These are phyloP conservation scores for Geotrichum reessii DNA, from an alignment of 1,139 yeast species.

Conservation along the genomic window DNA sequence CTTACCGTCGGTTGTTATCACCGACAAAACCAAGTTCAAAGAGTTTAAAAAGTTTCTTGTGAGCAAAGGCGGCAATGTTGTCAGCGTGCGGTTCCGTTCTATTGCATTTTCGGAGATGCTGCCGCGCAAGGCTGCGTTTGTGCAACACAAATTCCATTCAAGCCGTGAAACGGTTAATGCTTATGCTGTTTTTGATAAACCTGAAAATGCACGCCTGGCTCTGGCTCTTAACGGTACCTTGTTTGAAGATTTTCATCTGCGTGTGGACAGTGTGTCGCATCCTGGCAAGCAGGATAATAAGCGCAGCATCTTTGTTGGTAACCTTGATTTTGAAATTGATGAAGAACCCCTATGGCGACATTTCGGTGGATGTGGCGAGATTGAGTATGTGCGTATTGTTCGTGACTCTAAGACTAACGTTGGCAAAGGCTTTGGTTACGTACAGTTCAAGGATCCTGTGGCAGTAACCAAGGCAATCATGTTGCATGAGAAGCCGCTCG, in stretches of 20 bases:
- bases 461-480: conserved; percentile 78
- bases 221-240: conserved; percentile 57
- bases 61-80: conserved; percentile 48
- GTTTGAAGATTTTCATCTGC: conserved; percentile 66
- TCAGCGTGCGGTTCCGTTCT: conserved; percentile 82
- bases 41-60: conserved; percentile 58
- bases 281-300: conserved; percentile 83
- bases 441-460: conserved; percentile 79
- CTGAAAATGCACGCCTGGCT: conserved; percentile 50
- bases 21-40: conserved; percentile 57
- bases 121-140: conserved; percentile 90
- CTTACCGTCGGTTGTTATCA: conserved; percentile 50
- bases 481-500: conserved; percentile 64
- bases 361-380: conserved; percentile 61
- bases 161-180: conserved; percentile 80
- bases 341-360: conserved; percentile 88
- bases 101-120: conserved; percentile 82
- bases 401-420: conserved; percentile 90
- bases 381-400: conserved; percentile 83
- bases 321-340: conserved; percentile 83
- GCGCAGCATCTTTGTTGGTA: conserved; percentile 86
- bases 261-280: conserved; percentile 89
- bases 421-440: conserved; percentile 96
- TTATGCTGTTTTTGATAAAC: conserved; percentile 67
- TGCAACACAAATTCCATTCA: conserved; percentile 70